These are phyloP conservation scores for Holtermanniella nyarrowii DNA, from an alignment of 768 basidiomycete species.

Conservation along the genomic window DNA sequence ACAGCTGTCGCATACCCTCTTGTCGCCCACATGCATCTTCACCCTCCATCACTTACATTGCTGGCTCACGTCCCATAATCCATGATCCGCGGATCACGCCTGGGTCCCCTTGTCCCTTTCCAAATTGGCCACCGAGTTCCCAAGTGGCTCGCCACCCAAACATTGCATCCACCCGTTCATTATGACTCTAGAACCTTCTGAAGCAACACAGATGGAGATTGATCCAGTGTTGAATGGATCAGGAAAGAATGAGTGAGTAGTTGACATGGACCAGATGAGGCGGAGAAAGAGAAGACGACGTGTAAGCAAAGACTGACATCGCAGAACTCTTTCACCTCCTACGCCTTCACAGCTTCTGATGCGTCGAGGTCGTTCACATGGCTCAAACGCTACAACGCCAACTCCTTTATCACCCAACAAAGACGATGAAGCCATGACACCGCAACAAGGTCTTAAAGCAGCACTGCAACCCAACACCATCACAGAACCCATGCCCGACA, in stretches of 20 bases:
- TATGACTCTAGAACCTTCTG: too few species aligned
- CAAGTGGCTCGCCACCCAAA: too few species aligned
- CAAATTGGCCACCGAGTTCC: background rate
- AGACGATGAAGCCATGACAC: constrained; percentile 8
- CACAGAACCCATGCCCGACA: background rate
- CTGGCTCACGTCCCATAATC: background rate
- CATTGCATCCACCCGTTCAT: too few species aligned
- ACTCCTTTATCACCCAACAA: constrained; percentile 18
- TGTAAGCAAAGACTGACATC: too few species aligned
- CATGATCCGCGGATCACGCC: background rate
- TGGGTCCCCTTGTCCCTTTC: background rate
- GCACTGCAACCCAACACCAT: background rate
- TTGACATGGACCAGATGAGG: too few species aligned
- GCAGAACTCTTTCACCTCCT: background rate
- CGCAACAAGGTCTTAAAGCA: constrained; percentile 16
- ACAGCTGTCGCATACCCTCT: background rate
- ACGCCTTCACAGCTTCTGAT: constrained; percentile 4
- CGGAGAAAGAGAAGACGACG: too few species aligned
- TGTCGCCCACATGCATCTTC: background rate
- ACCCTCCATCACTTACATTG: too few species aligned
- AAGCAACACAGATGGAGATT: too few species aligned
- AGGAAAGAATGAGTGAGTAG: background rate
- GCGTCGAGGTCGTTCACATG: constrained; percentile 9
- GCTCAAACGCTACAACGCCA: constrained; percentile 4
- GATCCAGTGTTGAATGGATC: too few species aligned